Evolutionary conservation across 1,284 basidiomycete genomes (phyloP).

Genomic region (Ganoderma meredithae): DNA sequence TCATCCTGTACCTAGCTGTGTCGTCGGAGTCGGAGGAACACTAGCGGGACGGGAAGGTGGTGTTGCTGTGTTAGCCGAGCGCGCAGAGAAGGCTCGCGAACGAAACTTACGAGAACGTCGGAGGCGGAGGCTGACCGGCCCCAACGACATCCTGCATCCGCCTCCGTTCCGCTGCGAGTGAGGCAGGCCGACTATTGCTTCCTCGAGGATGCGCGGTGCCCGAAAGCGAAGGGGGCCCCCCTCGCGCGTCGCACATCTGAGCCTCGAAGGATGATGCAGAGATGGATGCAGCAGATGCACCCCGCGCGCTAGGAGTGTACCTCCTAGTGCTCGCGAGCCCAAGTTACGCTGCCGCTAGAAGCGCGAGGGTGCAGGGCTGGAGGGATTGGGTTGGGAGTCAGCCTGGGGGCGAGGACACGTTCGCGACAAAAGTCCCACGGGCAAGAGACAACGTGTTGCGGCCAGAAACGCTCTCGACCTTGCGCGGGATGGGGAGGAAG

Average conservation of each 20-base stretch:
- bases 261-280: neutral
- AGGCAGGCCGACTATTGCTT: slow-evolving; percentile 2
- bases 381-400: slow-evolving; percentile 7
- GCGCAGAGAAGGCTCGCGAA: slow-evolving; percentile 1
- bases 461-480: slow-evolving; percentile 9
- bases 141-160: neutral
- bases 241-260: neutral
- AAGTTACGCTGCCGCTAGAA: slow-evolving; percentile 3
- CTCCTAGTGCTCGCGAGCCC: neutral
- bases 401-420: neutral
- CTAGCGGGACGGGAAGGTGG: neutral
- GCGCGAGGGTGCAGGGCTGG: neutral
- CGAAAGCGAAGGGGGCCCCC: neutral
- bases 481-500: neutral
- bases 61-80: neutral
- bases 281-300: neutral
- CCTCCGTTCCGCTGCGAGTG: neutral
- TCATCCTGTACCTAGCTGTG: neutral
- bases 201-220: slow-evolving; percentile 3
- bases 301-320: neutral
- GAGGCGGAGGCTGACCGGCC: slow-evolving; percentile 9
- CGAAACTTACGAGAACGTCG: slow-evolving; percentile 16
- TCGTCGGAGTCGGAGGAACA: slow-evolving; percentile 2
- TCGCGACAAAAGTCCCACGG: neutral
- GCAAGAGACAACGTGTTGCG: neutral